Evolutionary conservation across 345 rosid species (phyloP), one percentile per base, ranked within the genome.

Genomic region (Citrus glauca): DNA sequence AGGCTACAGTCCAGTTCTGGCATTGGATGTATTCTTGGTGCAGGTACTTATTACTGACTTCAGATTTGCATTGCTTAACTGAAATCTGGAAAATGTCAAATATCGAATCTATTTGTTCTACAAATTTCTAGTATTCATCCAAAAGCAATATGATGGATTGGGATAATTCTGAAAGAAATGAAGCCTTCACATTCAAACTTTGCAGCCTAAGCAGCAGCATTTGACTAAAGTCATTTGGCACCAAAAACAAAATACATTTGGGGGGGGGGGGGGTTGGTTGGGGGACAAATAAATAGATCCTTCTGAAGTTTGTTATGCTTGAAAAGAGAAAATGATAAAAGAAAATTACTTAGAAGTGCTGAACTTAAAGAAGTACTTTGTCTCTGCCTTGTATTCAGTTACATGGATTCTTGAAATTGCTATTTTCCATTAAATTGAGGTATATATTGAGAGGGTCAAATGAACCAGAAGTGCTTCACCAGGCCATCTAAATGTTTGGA

Each of bases 21-120:
- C 99, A 19, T 85, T 94, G 80, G 99, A 96, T 77, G 98, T 96
- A 35, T 96, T 94, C 89, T 84, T 96, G 69, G 99, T 96, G 82
- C 99, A 94, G 99, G 99, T 90, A 90, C 56, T 72, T 10, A 22
- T 57, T 50, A 5, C 20, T 64, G 38, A 37, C 55, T 71, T n/a
- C 35, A 20, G 59, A 30, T 60, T 77, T n/a, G 8, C 9, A 19
- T 20, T 40, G 50, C 63, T 20, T 5, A 5, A 40, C 24, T 25
- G 8, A 55, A 69, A 42, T 71, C 13, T 25, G 57, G 40, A 8
- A 60, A 32, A 66, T 9, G 7, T 13, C 70, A 59, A 59, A 19
- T 9, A 30, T 60, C 13, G 22, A 11, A 10, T 69, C 20, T 35
- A 75, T 72, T 59, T 7, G n/a, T 64, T 64, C 59, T 48, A 28